These are phyloP conservation scores for Lipomyces yamadae DNA, from an alignment of 805 yeast genomes.

Conservation along the genomic window DNA sequence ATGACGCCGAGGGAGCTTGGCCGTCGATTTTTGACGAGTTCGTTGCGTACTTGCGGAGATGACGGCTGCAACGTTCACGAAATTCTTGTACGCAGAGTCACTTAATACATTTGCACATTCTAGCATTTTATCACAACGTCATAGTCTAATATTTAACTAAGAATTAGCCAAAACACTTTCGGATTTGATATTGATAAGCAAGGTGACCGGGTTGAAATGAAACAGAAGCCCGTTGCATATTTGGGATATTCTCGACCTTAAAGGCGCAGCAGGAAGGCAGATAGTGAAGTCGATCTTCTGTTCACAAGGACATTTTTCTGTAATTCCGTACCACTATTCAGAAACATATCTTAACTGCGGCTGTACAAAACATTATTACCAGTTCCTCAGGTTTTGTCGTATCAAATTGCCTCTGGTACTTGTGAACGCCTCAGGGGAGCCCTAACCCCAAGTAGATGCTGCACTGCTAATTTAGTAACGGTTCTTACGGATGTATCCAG, in stretches of 20 bases:
- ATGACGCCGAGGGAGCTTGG: slow-evolving; percentile 89
- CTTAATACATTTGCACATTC: not conserved
- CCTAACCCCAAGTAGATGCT: not conserved
- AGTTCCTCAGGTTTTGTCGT: not conserved
- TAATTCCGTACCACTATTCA: not conserved
- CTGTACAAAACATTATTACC: not conserved
- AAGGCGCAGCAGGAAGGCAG: not conserved
- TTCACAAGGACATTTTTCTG: not conserved
- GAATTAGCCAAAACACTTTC: not conserved
- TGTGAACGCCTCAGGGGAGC: not conserved
- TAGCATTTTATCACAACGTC: not conserved
- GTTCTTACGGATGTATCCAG: not conserved
- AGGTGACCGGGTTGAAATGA: not conserved
- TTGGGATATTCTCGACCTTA: not conserved
- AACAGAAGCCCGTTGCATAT: not conserved
- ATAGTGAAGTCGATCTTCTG: not conserved
- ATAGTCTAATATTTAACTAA: not conserved
- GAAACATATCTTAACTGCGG: not conserved
- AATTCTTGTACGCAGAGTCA: not conserved
- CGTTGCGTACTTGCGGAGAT: slow-evolving; percentile 57
- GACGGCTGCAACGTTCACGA: not conserved
- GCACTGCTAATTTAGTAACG: not conserved
- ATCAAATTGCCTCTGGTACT: not conserved
- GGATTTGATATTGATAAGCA: not conserved
- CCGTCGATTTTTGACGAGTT: slow-evolving; percentile 86